Evolutionary conservation across 2,329 filamentous ascomycete species (phyloP), one percentile per base, ranked within the genome.

Genomic region (Microdochium trichocladiopsis): DNA sequence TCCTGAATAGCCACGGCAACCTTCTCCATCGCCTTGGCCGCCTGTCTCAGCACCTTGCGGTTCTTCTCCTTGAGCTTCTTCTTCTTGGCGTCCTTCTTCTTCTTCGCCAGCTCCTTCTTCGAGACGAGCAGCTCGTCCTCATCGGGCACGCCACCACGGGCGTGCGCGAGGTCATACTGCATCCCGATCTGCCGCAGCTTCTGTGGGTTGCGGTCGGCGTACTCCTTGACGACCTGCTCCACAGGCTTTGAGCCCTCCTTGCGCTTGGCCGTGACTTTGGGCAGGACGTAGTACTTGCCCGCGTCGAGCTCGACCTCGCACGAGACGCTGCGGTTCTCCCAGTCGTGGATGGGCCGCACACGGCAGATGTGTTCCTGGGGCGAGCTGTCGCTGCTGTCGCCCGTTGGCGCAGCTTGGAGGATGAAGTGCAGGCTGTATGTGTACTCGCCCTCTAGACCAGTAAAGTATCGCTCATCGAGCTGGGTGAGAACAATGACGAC

Each of bases 221-320:
- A 64, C 9, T 71, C 70, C 16, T 74, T 75, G 37, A 89, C 79
- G 0, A 83, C 76, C 28, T 86, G 76, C 54, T 86, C 81, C 0
- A 83, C 76, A 0, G 79, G 77, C 1, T 72, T 69, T 2, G 66
- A 62, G 3, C 67, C 63, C 8, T 74, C 68, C 9, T 74, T 72
- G 12, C 70, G 61, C 25, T 61, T 61, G 0, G 86, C 84, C 4
- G 80, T 83, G 57, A 90, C 78, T 63, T 87, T 88, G 60, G 88
- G 80, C 9, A 89, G 69, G 0, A 90, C 79, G 45, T 80, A 80
- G 66, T 90, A 90, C 16, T 72, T 77, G 5, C 87, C 87, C 0
- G 84, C 75, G 28, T 87, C 81, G 2, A 90, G 78, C 36, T 83
- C 73, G n/a, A 89, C 72, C 61, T 90, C 87, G n/a, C 82, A 84